A percentile compares a stretch with the other conserved stretches of the same genome.
These are phyloP conservation scores for Discostella pseudostelligera DNA, from an alignment of 108 stramenopile species.

Conservation along the genomic window DNA sequence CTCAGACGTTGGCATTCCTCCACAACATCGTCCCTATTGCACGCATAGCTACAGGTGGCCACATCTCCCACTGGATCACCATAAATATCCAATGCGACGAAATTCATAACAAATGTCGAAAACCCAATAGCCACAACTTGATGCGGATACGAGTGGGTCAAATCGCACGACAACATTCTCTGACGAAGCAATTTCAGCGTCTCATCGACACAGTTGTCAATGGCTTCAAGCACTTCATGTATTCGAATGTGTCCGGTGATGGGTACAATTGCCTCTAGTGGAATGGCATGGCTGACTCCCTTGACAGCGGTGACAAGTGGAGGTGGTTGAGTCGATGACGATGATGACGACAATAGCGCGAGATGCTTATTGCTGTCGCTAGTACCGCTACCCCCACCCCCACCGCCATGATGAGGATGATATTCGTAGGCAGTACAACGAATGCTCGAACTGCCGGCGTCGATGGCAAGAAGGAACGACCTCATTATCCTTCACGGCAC, in stretches of 20 bases:
- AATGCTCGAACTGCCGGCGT: slow-evolving; percentile 65
- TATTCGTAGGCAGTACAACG: slow-evolving; percentile 42
- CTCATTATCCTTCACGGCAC: slow-evolving; percentile 12
- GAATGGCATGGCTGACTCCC: slow-evolving; percentile 29
- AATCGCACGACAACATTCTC: not conserved
- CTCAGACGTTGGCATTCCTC: slow-evolving; percentile 50
- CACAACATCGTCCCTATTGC: slow-evolving; percentile 60
- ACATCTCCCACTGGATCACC: slow-evolving; percentile 51
- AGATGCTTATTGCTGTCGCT: not conserved
- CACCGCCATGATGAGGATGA: slow-evolving; percentile 19
- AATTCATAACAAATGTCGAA: slow-evolving; percentile 84
- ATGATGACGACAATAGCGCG: too few species aligned
- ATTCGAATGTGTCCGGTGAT: slow-evolving; percentile 54
- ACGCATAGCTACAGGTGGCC: slow-evolving; percentile 74
- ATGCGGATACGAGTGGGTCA: slow-evolving; percentile 12
- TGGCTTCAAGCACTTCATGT: slow-evolving; percentile 42
- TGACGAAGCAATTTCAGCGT: slow-evolving; percentile 36
- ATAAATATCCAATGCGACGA: slow-evolving; percentile 55
- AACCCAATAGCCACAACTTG: slow-evolving; percentile 69
- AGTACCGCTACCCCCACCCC: not conserved
- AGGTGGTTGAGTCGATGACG: not conserved
- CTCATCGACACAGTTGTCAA: slow-evolving; percentile 65
- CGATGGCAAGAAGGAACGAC: slow-evolving; percentile 62
- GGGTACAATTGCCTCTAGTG: slow-evolving; percentile 44
- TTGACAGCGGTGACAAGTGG: slow-evolving; percentile 17